Evolutionary conservation across 257 asterid species (phyloP), one percentile per base, ranked within the genome.

Genomic region (Orobanche coerulescens): DNA sequence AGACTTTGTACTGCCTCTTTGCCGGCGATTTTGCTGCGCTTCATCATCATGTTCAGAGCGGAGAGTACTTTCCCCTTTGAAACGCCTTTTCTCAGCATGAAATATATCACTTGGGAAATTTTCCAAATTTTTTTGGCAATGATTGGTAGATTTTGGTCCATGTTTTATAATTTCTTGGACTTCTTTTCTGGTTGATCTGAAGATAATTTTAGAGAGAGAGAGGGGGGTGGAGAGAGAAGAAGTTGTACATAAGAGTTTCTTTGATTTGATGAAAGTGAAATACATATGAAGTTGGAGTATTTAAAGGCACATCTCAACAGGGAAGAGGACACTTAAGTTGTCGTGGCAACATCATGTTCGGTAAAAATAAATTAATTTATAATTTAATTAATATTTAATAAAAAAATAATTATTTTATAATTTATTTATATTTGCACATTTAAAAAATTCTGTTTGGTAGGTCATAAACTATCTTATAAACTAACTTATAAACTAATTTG

Each of bases 1-100:
- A 84, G 86, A 7, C 66, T 83, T 0, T 87, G 95, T 7, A 87
- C 61, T 36, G 96, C 81, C 15, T 79, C 85, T 42, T 90, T 90
- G 0, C 97, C 88, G 51, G 95, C 95, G 5, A 87, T 66, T 66
- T 90, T 90, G 75, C 95, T 82, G 2, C 95, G 89, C 54, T 80
- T 85, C 82, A 85, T 62, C 66, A 83, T 42, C 74, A 76, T 47
- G 81, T 65, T 77, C 71, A 90, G 79, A 56, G 85, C 88, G 0
- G 73, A 66, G 31, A 90, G 55, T 25, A 87, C 9, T 30, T 90
- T 90, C 0, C 77, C 72, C 70, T 90, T 87, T 4, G 92, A 80
- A 16, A 90, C 74, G 19, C 94, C 90, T 80, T 82, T 82, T 13
- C 83, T 76, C 55, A 90, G 10, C 97, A 85, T 83, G 83, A 80